Percentiles rank a stretch among this genome's conserved stretches.
Conservation (phyloP, 1,139 yeast genomes). For the Candida frijolesensis region DNA sequence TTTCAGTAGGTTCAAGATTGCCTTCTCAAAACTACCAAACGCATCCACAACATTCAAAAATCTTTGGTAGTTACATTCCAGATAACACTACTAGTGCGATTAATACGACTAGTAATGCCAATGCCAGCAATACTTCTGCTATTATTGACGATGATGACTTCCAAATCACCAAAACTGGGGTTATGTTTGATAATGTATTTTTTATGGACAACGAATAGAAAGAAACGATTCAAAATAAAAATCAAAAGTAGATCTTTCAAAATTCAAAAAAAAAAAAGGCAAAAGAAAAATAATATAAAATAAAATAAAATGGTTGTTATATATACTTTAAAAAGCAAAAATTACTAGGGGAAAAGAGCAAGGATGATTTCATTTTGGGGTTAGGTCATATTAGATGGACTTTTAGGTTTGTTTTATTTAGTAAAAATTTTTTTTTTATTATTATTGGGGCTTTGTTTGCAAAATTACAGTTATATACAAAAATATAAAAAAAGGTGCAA, state of each 20-base stretch:
- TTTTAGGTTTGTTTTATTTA: neutral
- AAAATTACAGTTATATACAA: neutral
- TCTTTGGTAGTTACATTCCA: slow-evolving; percentile 12
- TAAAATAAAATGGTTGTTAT: neutral
- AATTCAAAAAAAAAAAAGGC: neutral
- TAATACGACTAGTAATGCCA: too few species aligned
- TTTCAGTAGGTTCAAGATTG: slow-evolving; percentile 9
- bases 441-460: neutral
- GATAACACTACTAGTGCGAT: slow-evolving; percentile 24
- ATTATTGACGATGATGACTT: slow-evolving; percentile 41
- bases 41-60: slow-evolving; percentile 4
- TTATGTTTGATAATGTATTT: slow-evolving; percentile 41
- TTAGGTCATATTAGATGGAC: neutral
- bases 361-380: neutral
- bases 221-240: slow-evolving; percentile 6
- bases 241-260: neutral
- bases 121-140: slow-evolving; percentile 37
- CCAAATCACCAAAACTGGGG: slow-evolving; percentile 17
- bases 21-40: slow-evolving; percentile 5
- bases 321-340: slow-evolving; percentile 5
- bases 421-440: neutral
- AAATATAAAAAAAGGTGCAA: neutral
- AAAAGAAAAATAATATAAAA: neutral
- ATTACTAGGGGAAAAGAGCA: neutral
- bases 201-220: slow-evolving; percentile 31